Evolutionary conservation across 176 grass and related monocot genomes (phyloP), one percentile per base, ranked within the genome.

Genomic region (Typha latifolia): DNA sequence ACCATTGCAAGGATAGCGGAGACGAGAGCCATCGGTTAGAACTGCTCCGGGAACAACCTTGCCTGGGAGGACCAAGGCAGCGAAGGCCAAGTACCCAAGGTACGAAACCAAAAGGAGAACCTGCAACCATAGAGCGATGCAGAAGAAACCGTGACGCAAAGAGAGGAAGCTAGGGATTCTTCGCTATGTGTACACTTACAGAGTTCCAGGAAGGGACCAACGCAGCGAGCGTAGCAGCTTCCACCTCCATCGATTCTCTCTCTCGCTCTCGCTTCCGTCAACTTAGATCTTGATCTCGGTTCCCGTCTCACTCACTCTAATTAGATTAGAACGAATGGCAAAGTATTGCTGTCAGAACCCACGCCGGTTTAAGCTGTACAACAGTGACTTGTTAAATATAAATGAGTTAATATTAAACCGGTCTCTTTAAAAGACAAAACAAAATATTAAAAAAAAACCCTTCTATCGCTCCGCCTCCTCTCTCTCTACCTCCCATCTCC

Each of bases 1-100:
- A 91, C 93, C 93, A 0, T 96, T 96, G 88, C 93, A 96, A 43
- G 88, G 88, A 80, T 96, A 96, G 69, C 80, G 68, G 63, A 91
- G 93, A 56, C 93, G 88, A 14, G 93, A 89, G 47, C 88, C 86
- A 49, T 96, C 93, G 5, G 82, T 77, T 23, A 96, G 85, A 27
- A 89, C 48, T 18, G 81, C 92, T 5, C 92, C 92, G 1, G 85
- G 71, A n/a, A 96, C 80, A 49, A 86, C 47, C 82, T 86, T 91
- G 56, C 92, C 85, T 2, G 92, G 82, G 66, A 96, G 92, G 14
- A 91, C 4, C 4, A 72, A 79, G 47, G 85, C 88, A 5, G 92
- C 92, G 62, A 64, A 73, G 47, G 82, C 82, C n/a, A 96, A 81
- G 69, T 86, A 96, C 2, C 56, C 85, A 15, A 96, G 71, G 78